phyloP scores from a whole-genome alignment of 441 rosid species.

The Populus hybrid region DNA sequence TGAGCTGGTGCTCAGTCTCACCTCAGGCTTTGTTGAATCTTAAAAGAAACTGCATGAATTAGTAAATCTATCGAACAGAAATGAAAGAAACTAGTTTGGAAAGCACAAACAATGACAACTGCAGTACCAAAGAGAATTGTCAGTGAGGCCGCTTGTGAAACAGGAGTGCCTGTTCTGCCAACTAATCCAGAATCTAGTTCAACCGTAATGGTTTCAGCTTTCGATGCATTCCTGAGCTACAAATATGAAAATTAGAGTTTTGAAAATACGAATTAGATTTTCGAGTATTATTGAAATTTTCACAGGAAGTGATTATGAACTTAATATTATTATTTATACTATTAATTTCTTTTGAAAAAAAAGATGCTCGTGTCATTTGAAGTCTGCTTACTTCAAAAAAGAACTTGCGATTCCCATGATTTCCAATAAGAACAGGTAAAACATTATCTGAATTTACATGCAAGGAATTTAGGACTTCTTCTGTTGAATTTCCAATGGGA shows the following conservation, averaged over 20 bases:
- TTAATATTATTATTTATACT: not conserved
- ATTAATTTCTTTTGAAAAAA: not conserved
- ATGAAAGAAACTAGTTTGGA: not conserved
- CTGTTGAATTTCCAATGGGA: constrained; percentile 47
- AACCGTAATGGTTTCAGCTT: constrained; percentile 41
- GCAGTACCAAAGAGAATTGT: constrained; percentile 46
- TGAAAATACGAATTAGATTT: constrained; percentile 2
- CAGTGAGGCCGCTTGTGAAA: constrained; percentile 36
- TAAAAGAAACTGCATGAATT: constrained; percentile 15
- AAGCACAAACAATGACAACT: constrained; percentile 1
- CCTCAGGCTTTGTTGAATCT: constrained; percentile 44
- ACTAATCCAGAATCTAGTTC: constrained; percentile 33
- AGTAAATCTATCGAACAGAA: constrained; percentile 3
- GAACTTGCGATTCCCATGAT: constrained; percentile 44
- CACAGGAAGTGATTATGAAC: not conserved
- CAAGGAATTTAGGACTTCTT: constrained; percentile 37
- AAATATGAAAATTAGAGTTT: constrained; percentile 11
- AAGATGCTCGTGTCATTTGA: not conserved
- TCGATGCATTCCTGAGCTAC: constrained; percentile 40
- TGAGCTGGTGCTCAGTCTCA: constrained; percentile 43
- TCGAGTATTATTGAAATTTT: not conserved
- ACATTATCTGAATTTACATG: constrained; percentile 33
- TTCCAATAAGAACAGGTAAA: constrained; percentile 24
- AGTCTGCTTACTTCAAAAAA: constrained; percentile 36
- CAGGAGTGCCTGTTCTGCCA: constrained; percentile 42